A percentile compares a stretch with the other conserved stretches of the same genome.
Evolutionary conservation across 768 basidiomycete species (phyloP).

Genomic region (Fomitopsis pulvina): DNA sequence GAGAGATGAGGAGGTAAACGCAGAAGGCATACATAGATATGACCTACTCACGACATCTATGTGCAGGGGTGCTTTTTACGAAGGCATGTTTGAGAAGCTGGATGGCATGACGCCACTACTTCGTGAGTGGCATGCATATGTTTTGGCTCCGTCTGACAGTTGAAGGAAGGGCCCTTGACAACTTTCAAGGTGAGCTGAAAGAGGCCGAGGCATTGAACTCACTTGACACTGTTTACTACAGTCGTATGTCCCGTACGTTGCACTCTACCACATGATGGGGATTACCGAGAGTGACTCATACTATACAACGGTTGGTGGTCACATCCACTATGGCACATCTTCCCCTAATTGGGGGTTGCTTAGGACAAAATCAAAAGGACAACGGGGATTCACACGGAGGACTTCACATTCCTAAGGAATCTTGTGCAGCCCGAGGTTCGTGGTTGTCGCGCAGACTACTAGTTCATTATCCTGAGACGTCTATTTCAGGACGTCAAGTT

Average conservation of each 20-base stretch:
- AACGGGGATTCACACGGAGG: slow-evolving; percentile 50
- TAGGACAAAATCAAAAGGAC: slow-evolving; percentile 58
- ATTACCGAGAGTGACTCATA: slow-evolving; percentile 15
- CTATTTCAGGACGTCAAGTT: slow-evolving; percentile 45
- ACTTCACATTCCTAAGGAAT: slow-evolving; percentile 54
- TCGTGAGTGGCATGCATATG: slow-evolving; percentile 19
- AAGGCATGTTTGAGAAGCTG: slow-evolving; percentile 60
- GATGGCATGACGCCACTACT: slow-evolving; percentile 52
- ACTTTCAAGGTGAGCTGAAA: slow-evolving; percentile 34
- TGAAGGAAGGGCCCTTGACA: slow-evolving; percentile 9
- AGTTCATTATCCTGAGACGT: not conserved
- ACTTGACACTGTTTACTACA: not conserved
- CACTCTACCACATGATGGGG: slow-evolving; percentile 13
- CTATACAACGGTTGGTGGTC: slow-evolving; percentile 15
- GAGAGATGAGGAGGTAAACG: slow-evolving; percentile 35
- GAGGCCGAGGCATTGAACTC: not conserved
- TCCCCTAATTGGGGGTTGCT: not conserved
- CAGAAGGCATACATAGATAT: not conserved
- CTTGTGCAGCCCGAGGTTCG: slow-evolving; percentile 47
- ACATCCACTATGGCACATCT: not conserved
- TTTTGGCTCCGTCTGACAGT: not conserved
- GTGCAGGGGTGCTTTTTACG: slow-evolving; percentile 44
- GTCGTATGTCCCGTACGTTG: slow-evolving; percentile 19
- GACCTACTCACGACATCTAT: not conserved
- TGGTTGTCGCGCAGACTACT: slow-evolving; percentile 1